phyloP scores from a whole-genome alignment of 441 rosid species.

The Cnidoscolus chayamansa region DNA sequence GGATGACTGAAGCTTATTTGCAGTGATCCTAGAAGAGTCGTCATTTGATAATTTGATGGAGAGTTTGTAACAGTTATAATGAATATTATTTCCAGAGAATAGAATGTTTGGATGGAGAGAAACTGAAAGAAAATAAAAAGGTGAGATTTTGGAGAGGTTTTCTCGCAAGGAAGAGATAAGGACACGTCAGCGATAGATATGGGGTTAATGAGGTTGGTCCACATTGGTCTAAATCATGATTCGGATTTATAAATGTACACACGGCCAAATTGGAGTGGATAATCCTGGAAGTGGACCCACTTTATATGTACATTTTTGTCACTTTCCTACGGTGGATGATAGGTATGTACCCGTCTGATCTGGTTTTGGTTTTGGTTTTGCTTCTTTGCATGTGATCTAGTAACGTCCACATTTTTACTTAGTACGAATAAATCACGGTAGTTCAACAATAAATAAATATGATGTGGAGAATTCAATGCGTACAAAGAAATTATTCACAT shows the following conservation, averaged over 20 bases:
- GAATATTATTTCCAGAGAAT: neutral
- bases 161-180: neutral
- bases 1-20: slow-evolving; percentile 14
- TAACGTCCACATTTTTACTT: no score
- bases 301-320: neutral
- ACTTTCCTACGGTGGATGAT: no score
- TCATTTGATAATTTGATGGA: neutral
- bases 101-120: neutral
- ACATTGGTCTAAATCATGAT: neutral
- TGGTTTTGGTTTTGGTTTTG: no score
- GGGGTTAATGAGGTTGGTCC: neutral
- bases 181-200: slow-evolving; percentile 2
- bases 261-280: neutral
- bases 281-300: slow-evolving; percentile 5
- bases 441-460: no score
- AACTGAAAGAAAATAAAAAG: neutral
- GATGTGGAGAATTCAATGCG: no score
- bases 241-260: neutral
- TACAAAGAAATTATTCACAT: no score
- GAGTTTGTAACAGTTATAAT: neutral
- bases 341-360: no score
- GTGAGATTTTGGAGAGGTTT: neutral
- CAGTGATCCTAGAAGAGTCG: slow-evolving; percentile 19
- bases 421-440: no score
- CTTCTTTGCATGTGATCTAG: no score